Conservation (phyloP, 768 basidiomycete genomes). For the Pulveroboletus sp. region DNA sequence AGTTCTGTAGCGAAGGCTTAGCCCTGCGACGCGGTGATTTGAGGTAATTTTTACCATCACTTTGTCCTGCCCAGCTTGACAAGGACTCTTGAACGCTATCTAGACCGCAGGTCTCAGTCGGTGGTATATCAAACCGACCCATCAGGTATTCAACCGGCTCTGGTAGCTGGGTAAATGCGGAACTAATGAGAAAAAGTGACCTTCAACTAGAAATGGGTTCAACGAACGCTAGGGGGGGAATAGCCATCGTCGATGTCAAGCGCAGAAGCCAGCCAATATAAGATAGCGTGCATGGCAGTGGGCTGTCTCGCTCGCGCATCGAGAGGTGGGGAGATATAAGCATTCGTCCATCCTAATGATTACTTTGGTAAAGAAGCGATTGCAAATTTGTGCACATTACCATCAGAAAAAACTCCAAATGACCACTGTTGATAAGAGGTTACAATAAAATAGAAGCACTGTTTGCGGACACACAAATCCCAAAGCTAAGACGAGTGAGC, state of each 20-base stretch:
- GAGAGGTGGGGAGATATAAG: constrained; percentile 46
- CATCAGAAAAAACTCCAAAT: constrained; percentile 56
- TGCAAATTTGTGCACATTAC: constrained; percentile 26
- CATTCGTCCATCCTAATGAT: constrained; percentile 47
- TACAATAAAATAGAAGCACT: constrained; percentile 52
- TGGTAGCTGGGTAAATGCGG: constrained; percentile 19
- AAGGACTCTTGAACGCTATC: constrained; percentile 23
- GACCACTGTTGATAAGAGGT: constrained; percentile 59
- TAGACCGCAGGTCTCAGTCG: constrained; percentile 15
- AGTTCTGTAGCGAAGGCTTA: constrained; percentile 14
- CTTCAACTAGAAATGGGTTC: background rate
- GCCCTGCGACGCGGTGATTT: background rate
- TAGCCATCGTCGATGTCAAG: constrained; percentile 30
- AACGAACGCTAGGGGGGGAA: constrained; percentile 21
- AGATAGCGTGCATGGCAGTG: constrained; percentile 46
- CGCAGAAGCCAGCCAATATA: constrained; percentile 58
- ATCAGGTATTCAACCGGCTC: constrained; percentile 30
- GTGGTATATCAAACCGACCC: constrained; percentile 24
- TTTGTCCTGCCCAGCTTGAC: constrained; percentile 30
- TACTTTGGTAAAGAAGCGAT: background rate
- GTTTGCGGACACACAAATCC: constrained; percentile 48
- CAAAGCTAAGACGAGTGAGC: constrained; percentile 33
- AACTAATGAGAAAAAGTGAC: background rate
- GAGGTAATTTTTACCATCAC: constrained; percentile 20
- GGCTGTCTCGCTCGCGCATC: constrained; percentile 39